Conservation (phyloP, 1,139 yeast genomes). For the Lodderomyces elongisporus region DNA sequence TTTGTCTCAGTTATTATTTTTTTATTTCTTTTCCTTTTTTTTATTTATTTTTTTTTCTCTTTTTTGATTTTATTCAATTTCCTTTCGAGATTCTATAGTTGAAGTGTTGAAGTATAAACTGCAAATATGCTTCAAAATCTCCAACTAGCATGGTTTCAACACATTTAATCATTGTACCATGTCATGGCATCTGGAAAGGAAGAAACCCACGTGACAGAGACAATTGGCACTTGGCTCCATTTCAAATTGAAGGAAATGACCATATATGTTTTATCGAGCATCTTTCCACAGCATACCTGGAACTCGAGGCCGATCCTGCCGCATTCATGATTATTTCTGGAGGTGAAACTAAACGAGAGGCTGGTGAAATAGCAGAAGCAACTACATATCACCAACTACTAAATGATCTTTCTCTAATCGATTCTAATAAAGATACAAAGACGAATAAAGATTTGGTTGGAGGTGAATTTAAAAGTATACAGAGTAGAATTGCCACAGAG, state of each 20-base stretch:
- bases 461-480: neutral
- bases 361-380: constrained; percentile 58
- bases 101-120: too few relatives aligned
- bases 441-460: constrained; percentile 9
- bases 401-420: too few relatives aligned
- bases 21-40: too few relatives aligned
- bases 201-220: constrained; percentile 21
- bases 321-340: constrained; percentile 57
- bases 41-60: too few relatives aligned
- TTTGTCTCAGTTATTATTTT: too few relatives aligned
- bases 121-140: too few relatives aligned
- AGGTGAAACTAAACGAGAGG: constrained; percentile 59
- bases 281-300: constrained; percentile 34
- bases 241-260: constrained; percentile 66
- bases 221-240: constrained; percentile 64
- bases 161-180: constrained; percentile 54
- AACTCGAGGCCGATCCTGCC: constrained; percentile 24
- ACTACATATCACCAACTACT: constrained; percentile 48
- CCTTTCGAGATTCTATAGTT: too few relatives aligned
- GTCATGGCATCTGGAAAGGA: constrained; percentile 61
- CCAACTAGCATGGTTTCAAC: too few relatives aligned
- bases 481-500: constrained; percentile 42
- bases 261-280: constrained; percentile 67
- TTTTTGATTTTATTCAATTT: too few relatives aligned
- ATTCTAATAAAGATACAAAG: constrained; percentile 2